Evolutionary conservation across 768 basidiomycete species (phyloP).

Genomic region (Neoboletus magnificus): DNA sequence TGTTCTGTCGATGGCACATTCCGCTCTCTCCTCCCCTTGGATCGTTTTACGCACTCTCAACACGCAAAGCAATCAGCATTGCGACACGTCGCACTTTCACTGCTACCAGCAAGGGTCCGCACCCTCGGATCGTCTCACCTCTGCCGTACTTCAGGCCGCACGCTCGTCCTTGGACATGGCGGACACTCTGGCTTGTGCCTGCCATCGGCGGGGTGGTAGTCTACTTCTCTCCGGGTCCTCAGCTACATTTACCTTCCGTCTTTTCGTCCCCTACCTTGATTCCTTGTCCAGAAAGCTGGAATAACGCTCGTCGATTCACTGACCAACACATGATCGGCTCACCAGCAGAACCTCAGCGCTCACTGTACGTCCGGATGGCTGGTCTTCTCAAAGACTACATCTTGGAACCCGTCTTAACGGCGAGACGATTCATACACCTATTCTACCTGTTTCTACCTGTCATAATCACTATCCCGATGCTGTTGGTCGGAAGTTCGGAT

Average conservation of each 20-base stretch:
- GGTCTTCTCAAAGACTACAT: slow-evolving; percentile 54
- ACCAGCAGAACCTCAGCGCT: slow-evolving; percentile 58
- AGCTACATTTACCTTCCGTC: slow-evolving; percentile 43
- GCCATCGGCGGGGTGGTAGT: slow-evolving; percentile 53
- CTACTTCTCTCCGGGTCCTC: slow-evolving; percentile 43
- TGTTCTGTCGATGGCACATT: slow-evolving; percentile 22
- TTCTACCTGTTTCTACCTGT: slow-evolving; percentile 85
- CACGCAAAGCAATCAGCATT: not conserved
- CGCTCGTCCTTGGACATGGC: slow-evolving; percentile 28
- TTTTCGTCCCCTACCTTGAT: slow-evolving; percentile 51
- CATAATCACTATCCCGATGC: slow-evolving; percentile 77
- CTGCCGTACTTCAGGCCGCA: slow-evolving; percentile 17
- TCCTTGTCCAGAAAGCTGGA: slow-evolving; percentile 33
- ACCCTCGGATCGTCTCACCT: slow-evolving; percentile 10
- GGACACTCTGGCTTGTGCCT: slow-evolving; percentile 52
- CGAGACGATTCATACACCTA: slow-evolving; percentile 78
- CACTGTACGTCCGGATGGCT: slow-evolving; percentile 43
- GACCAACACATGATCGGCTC: slow-evolving; percentile 51
- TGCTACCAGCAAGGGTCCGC: slow-evolving; percentile 1
- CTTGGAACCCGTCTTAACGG: slow-evolving; percentile 84
- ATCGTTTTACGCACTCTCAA: slow-evolving; percentile 18
- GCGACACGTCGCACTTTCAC: slow-evolving; percentile 26
- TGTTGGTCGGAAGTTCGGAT: slow-evolving; percentile 62
- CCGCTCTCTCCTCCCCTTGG: slow-evolving; percentile 27
- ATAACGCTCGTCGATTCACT: slow-evolving; percentile 16